These are phyloP conservation scores for Sordariomycetes sp. DNA, from an alignment of 2,329 filamentous ascomycete genomes.

Conservation along the genomic window DNA sequence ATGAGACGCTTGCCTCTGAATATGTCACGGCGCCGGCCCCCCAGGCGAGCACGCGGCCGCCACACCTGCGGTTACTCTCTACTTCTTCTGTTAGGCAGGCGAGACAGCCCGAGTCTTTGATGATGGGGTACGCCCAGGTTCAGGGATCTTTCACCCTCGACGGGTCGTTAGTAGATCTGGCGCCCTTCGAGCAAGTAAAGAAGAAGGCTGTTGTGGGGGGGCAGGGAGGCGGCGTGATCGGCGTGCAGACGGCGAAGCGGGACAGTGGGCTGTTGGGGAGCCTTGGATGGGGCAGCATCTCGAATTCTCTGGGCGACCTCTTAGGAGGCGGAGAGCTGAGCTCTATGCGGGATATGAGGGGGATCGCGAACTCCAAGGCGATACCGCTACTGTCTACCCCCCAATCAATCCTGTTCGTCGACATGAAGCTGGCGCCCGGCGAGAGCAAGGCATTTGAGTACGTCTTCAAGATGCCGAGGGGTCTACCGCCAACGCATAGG, in stretches of 20 bases:
- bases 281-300: constrained; percentile 80
- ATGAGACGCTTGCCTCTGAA: constrained; percentile 85
- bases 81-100: constrained; percentile 28
- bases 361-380: constrained; percentile 72
- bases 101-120: constrained; percentile 63
- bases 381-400: constrained; percentile 90
- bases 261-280: constrained; percentile 72
- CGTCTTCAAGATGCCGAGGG: constrained; percentile 72
- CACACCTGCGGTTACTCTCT: constrained; percentile 35
- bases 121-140: constrained; percentile 97
- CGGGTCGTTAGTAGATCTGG: constrained; percentile 79
- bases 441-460: constrained; percentile 86
- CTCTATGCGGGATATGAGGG: constrained; percentile 92
- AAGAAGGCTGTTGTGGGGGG: constrained; percentile 82
- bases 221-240: constrained; percentile 78
- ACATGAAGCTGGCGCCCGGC: constrained; percentile 75
- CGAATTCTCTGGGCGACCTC: constrained; percentile 78
- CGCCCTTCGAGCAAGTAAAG: constrained; percentile 91
- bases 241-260: constrained; percentile 62
- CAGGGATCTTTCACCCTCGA: constrained; percentile 88
- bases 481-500: constrained; percentile 81
- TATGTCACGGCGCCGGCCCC: constrained; percentile 50
- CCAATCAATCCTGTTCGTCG: constrained; percentile 92
- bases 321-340: constrained; percentile 81
- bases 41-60: constrained; percentile 19